These are phyloP conservation scores for Aleurites moluccanus DNA, from an alignment of 441 rosid species.

Conservation along the genomic window DNA sequence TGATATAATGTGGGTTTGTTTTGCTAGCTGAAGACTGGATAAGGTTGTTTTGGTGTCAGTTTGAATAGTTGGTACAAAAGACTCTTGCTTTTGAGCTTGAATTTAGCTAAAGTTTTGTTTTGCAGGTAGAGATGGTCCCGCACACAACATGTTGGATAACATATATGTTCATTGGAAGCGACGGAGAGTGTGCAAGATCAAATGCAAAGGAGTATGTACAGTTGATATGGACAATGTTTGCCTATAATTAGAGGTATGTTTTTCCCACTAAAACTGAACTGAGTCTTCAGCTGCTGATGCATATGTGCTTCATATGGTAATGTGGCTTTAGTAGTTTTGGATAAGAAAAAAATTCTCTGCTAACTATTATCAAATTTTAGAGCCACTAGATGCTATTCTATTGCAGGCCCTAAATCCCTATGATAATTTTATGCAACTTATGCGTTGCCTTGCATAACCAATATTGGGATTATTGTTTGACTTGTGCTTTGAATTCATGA, in stretches of 20 bases:
- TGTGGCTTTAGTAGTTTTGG: background rate
- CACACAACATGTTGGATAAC: conserved; percentile 94
- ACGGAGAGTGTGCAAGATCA: conserved; percentile 82
- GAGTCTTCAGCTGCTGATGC: background rate
- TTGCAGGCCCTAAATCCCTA: background rate
- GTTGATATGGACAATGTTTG: conserved; percentile 93
- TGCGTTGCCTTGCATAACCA: background rate
- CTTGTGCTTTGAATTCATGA: background rate
- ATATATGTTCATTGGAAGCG: conserved; percentile 92
- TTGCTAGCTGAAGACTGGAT: background rate
- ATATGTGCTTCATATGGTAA: background rate
- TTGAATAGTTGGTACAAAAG: background rate
- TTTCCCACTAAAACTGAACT: background rate
- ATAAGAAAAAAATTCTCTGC: background rate
- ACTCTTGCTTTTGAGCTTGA: no score
- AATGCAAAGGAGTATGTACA: conserved; percentile 90
- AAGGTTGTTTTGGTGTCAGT: background rate
- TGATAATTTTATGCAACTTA: background rate
- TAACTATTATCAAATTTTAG: background rate
- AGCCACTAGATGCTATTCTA: background rate
- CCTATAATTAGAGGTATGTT: conserved; percentile 75
- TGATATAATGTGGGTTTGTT: background rate
- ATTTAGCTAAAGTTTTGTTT: background rate
- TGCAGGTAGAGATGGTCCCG: conserved; percentile 94
- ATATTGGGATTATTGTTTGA: background rate